Evolutionary conservation across 768 basidiomycete genomes (phyloP).

Genomic region (Tulasnella calospora): DNA sequence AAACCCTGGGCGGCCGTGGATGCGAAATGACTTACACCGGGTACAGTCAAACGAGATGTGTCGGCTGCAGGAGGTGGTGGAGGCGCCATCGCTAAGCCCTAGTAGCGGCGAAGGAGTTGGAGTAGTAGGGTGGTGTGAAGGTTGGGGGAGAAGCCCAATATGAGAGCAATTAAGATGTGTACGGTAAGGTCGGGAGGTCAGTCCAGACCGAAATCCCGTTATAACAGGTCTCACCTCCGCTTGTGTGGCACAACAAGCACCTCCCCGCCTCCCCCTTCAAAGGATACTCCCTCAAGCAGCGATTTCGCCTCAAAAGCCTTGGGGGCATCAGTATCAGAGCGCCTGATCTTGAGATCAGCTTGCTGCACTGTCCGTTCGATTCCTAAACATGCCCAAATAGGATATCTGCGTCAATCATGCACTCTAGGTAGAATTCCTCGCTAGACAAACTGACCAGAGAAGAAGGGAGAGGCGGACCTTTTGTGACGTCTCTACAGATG

Average conservation of each 20-base stretch:
- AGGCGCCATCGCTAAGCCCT: background rate
- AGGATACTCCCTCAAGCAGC: background rate
- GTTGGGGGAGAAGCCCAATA: background rate
- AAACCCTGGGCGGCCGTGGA: background rate
- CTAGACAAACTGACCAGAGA: no score
- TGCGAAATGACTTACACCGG: slow-evolving; percentile 1
- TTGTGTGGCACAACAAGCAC: background rate
- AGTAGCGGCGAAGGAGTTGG: background rate
- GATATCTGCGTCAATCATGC: no score
- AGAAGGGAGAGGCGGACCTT: no score
- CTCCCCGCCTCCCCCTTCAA: background rate
- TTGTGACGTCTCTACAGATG: no score
- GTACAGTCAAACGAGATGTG: background rate
- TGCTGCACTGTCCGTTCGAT: background rate
- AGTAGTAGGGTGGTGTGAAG: background rate
- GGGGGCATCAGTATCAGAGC: background rate
- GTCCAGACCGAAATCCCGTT: background rate
- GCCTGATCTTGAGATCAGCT: background rate
- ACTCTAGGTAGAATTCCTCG: no score
- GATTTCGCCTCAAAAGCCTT: background rate
- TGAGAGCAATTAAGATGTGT: background rate
- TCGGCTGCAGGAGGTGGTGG: background rate
- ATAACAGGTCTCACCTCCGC: background rate
- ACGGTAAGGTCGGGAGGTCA: background rate
- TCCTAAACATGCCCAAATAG: no score